phyloP scores from a whole-genome alignment of 371 early-diverging fungal species.

The Saksenaea oblongispora region DNA sequence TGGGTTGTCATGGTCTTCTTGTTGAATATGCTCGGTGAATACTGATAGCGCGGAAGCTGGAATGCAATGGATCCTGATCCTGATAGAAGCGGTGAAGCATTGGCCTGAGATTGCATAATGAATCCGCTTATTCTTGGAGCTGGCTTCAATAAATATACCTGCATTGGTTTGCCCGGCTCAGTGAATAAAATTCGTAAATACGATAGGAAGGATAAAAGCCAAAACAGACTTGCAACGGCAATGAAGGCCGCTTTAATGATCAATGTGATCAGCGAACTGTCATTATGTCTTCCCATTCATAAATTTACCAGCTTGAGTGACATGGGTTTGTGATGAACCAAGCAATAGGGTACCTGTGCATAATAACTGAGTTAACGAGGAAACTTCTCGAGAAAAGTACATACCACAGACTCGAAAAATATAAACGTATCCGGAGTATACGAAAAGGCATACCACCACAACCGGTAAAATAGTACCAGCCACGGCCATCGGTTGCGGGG shows the following conservation, averaged over 20 bases:
- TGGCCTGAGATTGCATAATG: background rate
- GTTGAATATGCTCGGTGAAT: constrained; percentile 31
- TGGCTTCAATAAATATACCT: constrained; percentile 16
- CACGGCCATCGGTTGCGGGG: constrained; percentile 1
- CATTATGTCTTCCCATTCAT: background rate
- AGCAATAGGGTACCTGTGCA: constrained; percentile 6
- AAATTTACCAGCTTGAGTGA: constrained; percentile 34
- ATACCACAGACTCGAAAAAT: constrained; percentile 56
- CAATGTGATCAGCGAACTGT: background rate
- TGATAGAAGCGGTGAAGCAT: background rate
- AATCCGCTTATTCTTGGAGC: background rate
- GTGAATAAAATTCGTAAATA: constrained; percentile 50
- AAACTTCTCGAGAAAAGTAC: background rate
- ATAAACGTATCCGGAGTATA: constrained; percentile 54
- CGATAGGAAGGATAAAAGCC: constrained; percentile 43
- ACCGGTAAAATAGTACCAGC: constrained; percentile 31
- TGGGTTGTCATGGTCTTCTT: constrained; percentile 13
- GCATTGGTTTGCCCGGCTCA: constrained; percentile 50
- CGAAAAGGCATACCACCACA: constrained; percentile 34
- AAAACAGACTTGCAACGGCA: constrained; percentile 42
- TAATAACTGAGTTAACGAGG: background rate
- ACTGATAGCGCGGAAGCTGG: constrained; percentile 27
- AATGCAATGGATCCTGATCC: background rate
- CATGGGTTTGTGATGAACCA: background rate
- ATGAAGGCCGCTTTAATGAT: constrained; percentile 26